Evolutionary conservation across 495 filamentous ascomycete species (phyloP).

Genomic region (Sabuloglossum arenarium): DNA sequence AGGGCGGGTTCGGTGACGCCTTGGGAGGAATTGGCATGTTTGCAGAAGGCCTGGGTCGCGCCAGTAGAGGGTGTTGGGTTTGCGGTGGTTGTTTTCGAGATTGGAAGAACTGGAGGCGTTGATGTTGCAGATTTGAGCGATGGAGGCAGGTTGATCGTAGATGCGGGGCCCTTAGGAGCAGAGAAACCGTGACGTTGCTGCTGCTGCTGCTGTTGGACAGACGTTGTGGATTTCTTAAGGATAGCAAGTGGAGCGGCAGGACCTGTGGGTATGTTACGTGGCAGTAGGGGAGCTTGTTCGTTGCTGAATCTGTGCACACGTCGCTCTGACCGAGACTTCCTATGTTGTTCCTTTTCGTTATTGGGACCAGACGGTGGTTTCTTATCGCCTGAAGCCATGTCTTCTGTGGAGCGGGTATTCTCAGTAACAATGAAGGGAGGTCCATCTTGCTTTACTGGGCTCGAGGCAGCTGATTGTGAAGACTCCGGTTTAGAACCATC

Average conservation of each 20-base stretch:
- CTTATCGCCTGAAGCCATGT: neutral
- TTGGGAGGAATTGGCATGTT: constrained; percentile 80
- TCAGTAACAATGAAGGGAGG: neutral
- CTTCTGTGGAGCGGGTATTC: neutral
- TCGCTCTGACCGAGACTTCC: neutral
- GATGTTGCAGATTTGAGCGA: neutral
- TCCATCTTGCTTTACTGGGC: neutral
- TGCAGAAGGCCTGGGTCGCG: constrained; percentile 70
- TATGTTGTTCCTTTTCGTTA: neutral
- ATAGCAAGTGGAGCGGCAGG: neutral
- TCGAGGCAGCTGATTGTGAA: neutral
- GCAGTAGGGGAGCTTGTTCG: neutral
- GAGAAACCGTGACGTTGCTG: neutral
- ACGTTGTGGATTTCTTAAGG: neutral
- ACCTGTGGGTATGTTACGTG: neutral
- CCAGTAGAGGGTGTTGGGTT: constrained; percentile 21
- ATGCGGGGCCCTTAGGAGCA: neutral
- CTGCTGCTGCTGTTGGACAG: neutral
- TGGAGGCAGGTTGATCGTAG: neutral
- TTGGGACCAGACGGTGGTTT: neutral
- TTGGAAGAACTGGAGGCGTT: neutral
- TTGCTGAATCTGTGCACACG: neutral
- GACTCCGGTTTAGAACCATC: neutral
- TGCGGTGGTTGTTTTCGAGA: neutral
- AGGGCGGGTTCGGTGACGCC: constrained; percentile 68